These are phyloP conservation scores for Posidonia oceanica DNA, from an alignment of 116 monocot species.

Conservation along the genomic window DNA sequence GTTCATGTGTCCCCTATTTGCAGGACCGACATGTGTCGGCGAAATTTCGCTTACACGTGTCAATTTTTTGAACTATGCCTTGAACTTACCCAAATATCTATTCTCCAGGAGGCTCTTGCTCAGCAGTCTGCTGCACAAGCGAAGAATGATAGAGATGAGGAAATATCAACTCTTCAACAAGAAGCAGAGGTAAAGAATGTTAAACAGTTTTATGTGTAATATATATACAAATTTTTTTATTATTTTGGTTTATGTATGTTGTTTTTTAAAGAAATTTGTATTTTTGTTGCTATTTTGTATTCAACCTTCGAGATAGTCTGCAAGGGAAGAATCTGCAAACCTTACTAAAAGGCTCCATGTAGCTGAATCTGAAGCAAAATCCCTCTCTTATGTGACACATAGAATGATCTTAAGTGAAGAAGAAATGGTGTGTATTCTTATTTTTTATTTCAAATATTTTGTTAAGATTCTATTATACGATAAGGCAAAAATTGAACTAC, in stretches of 20 bases:
- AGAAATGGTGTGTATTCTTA: constrained; percentile 42
- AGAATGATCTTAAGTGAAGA: constrained; percentile 69
- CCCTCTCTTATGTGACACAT: constrained; percentile 32
- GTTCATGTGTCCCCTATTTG: too few relatives aligned
- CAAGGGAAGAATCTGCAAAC: constrained; percentile 25
- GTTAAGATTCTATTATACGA: neutral
- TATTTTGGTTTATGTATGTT: neutral
- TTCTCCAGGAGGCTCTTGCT: constrained; percentile 19
- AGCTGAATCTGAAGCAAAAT: constrained; percentile 52
- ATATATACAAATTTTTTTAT: neutral
- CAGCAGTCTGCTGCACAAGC: constrained; percentile 33
- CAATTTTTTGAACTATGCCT: too few relatives aligned
- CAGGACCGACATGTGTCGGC: too few relatives aligned
- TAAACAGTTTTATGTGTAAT: neutral
- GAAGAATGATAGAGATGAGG: constrained; percentile 55
- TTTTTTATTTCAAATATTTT: neutral
- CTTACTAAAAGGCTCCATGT: constrained; percentile 32
- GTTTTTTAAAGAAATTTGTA: neutral
- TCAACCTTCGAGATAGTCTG: constrained; percentile 22
- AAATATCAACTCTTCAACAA: constrained; percentile 36
- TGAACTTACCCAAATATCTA: neutral
- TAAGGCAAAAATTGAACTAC: neutral
- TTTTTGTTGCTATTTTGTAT: neutral
- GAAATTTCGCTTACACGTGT: too few relatives aligned
- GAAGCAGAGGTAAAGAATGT: constrained; percentile 47